Evolutionary conservation across 2,329 filamentous ascomycete genomes (phyloP).

Genomic region (Fusarium pseudocircinatum): DNA sequence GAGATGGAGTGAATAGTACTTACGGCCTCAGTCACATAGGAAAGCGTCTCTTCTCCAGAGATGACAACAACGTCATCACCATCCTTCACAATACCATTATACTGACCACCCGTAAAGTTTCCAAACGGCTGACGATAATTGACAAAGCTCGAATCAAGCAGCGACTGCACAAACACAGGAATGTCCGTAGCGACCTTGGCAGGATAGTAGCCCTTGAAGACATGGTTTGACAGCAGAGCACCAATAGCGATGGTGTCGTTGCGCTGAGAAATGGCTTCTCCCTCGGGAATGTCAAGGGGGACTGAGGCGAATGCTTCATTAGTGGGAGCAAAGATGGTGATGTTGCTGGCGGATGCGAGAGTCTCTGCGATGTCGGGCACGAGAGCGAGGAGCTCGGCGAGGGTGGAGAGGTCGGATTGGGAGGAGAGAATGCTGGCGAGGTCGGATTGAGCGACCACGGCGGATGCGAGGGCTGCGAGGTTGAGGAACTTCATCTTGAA

Average conservation of each 20-base stretch:
- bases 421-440: conserved; percentile 28
- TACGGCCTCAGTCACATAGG: conserved; percentile 48
- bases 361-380: conserved; percentile 43
- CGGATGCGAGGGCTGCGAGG: conserved; percentile 23
- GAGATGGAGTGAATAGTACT: background rate
- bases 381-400: conserved; percentile 30
- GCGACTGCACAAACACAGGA: conserved; percentile 45
- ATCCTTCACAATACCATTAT: conserved; percentile 48
- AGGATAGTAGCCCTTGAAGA: conserved; percentile 46
- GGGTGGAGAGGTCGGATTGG: conserved; percentile 27
- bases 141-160: conserved; percentile 45
- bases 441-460: conserved; percentile 26
- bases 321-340: conserved; percentile 49
- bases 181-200: conserved; percentile 42
- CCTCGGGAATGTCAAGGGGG: conserved; percentile 46
- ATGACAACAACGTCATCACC: conserved; percentile 46
- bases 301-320: conserved; percentile 49
- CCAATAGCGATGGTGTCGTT: conserved; percentile 47
- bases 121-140: conserved; percentile 48
- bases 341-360: conserved; percentile 46
- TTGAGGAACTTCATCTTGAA: conserved; percentile 22
- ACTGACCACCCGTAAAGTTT: conserved; percentile 50
- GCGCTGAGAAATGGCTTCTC: conserved; percentile 43
- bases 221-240: conserved; percentile 47
- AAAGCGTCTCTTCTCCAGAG: conserved; percentile 46